These are phyloP conservation scores for Vishniacozyma victoriae DNA, from an alignment of 768 basidiomycete species.

Conservation along the genomic window DNA sequence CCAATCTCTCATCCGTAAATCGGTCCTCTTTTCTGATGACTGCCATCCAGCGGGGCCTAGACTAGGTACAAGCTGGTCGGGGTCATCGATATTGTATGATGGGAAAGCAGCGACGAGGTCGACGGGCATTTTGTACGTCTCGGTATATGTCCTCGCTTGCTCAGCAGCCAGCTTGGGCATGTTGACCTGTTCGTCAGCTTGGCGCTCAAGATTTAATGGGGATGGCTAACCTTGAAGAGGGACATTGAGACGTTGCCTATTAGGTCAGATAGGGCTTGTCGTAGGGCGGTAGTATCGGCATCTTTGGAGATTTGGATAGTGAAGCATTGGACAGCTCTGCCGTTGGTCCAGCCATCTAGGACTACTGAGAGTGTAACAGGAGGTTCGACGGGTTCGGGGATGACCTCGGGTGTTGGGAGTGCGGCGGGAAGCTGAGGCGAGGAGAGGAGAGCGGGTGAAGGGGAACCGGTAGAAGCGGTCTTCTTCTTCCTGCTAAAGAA, in stretches of 20 bases:
- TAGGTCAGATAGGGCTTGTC: constrained; percentile 15
- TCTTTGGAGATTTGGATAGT: constrained; percentile 1
- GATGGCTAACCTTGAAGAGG: constrained; percentile 40
- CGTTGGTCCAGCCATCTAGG: neutral
- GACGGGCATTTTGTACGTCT: constrained; percentile 21
- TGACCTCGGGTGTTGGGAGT: too few species aligned
- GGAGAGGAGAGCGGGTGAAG: neutral
- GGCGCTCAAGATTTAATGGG: neutral
- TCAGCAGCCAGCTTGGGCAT: constrained; percentile 35
- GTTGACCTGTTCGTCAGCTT: constrained; percentile 20
- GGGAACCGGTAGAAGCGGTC: neutral
- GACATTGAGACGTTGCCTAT: constrained; percentile 20
- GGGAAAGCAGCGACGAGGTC: constrained; percentile 39
- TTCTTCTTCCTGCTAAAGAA: neutral
- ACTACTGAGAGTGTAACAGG: neutral
- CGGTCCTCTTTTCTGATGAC: neutral
- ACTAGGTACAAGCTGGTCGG: constrained; percentile 22
- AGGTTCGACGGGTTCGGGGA: neutral
- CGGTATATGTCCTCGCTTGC: constrained; percentile 31
- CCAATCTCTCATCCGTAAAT: constrained; percentile 17
- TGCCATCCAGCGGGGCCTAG: constrained; percentile 13
- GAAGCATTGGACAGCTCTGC: too few species aligned
- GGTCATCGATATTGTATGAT: constrained; percentile 36
- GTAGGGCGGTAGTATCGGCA: constrained; percentile 14
- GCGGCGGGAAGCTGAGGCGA: neutral